phyloP scores from a whole-genome alignment of 140 eudicot species.

The Cichorium intybus region DNA sequence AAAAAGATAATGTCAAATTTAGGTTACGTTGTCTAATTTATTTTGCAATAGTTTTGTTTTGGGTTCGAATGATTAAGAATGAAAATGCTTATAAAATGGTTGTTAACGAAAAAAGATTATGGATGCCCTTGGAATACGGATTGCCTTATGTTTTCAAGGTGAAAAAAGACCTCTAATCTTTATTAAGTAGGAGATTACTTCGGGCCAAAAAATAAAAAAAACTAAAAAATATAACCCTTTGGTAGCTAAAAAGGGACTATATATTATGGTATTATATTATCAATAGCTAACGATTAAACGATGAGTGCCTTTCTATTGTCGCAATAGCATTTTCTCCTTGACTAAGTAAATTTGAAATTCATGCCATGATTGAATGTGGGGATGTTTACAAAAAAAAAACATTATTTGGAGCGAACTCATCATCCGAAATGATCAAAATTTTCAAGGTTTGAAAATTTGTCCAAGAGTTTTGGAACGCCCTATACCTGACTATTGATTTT shows the following conservation, averaged over 20 bases:
- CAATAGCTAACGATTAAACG: neutral
- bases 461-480: too few species aligned
- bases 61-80: neutral
- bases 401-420: too few species aligned
- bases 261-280: too few species aligned
- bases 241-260: neutral
- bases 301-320: neutral
- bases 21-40: neutral
- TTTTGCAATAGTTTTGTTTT: slow-evolving; percentile 1
- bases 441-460: too few species aligned
- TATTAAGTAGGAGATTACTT: slow-evolving; percentile 1
- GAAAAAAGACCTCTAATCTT: neutral
- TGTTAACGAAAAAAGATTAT: neutral
- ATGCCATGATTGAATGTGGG: neutral
- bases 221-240: neutral
- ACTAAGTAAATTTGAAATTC: neutral
- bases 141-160: slow-evolving; percentile 19
- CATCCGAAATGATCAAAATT: too few species aligned
- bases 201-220: neutral
- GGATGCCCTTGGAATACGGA: slow-evolving; percentile 23
- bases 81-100: slow-evolving; percentile 17
- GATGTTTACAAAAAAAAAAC: too few species aligned
- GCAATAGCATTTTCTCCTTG: neutral
- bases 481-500: too few species aligned
- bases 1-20: neutral